Evolutionary conservation across 1,284 basidiomycete species (phyloP).

Genomic region (Bothia castanella): DNA sequence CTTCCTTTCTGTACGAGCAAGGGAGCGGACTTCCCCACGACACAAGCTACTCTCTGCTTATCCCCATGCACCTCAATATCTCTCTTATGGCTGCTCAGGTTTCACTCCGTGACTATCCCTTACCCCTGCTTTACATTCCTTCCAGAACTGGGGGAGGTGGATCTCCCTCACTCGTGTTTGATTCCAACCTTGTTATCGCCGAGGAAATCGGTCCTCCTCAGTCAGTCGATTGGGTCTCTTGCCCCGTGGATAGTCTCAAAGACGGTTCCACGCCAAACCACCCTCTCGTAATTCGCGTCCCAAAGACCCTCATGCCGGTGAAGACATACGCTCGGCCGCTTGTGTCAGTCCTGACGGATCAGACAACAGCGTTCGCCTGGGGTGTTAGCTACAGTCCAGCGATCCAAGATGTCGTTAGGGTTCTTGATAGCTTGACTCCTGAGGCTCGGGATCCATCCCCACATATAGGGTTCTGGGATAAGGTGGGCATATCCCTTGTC

Average conservation of each 20-base stretch:
- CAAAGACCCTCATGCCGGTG: constrained; percentile 93
- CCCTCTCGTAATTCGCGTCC: constrained; percentile 65
- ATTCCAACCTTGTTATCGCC: constrained; percentile 81
- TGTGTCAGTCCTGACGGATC: constrained; percentile 63
- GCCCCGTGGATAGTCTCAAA: constrained; percentile 55
- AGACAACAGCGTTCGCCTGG: constrained; percentile 82
- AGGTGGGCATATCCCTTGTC: constrained; percentile 40
- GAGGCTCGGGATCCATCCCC: constrained; percentile 86
- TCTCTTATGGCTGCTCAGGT: constrained; percentile 61
- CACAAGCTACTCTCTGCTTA: constrained; percentile 74
- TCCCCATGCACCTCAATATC: constrained; percentile 81
- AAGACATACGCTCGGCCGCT: constrained; percentile 86
- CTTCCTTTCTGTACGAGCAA: constrained; percentile 69
- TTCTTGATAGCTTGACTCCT: constrained; percentile 81
- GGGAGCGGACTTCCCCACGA: constrained; percentile 70
- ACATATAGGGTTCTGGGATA: constrained; percentile 92
- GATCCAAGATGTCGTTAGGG: constrained; percentile 82
- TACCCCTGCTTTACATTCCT: constrained; percentile 65
- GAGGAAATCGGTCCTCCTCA: constrained; percentile 80
- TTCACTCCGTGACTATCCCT: constrained; percentile 78
- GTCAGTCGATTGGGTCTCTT: constrained; percentile 73
- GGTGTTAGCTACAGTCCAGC: constrained; percentile 86
- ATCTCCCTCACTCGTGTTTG: constrained; percentile 58
- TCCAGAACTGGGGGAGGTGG: constrained; percentile 34
- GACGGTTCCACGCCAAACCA: constrained; percentile 52